Conservation (phyloP, 2,329 filamentous ascomycete genomes). For the Diplodia corticola region DNA sequence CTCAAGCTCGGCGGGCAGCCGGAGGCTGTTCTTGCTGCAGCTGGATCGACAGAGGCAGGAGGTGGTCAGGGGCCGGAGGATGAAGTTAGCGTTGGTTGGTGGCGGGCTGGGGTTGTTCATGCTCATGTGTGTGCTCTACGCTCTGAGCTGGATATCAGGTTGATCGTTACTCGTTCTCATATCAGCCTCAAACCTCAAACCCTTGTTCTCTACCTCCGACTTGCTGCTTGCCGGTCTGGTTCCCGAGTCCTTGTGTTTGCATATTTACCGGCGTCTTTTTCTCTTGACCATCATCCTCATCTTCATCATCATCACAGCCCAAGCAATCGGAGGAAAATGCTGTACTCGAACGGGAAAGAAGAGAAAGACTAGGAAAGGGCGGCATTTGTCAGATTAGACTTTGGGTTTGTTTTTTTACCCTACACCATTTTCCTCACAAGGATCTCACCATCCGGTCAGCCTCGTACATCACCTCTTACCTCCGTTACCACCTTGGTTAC, state of each 20-base stretch:
- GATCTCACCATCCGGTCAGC: not conserved
- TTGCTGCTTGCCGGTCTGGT: not conserved
- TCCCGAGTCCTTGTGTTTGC: not conserved
- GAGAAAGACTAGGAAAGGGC: slow-evolving; percentile 6
- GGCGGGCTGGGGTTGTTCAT: slow-evolving; percentile 21
- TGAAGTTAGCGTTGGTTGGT: not conserved
- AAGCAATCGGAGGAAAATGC: not conserved
- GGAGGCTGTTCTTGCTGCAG: slow-evolving; percentile 3
- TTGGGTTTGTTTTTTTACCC: not conserved
- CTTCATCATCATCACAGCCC: not conserved
- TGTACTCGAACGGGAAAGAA: not conserved
- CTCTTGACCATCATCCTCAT: not conserved
- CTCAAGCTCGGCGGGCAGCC: slow-evolving; percentile 1
- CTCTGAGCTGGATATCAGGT: slow-evolving; percentile 15
- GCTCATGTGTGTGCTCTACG: slow-evolving; percentile 20
- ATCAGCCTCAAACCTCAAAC: not conserved
- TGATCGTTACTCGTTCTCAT: not conserved
- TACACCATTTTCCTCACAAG: not conserved
- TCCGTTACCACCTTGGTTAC: not conserved
- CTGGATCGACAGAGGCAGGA: slow-evolving; percentile 10
- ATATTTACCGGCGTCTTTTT: slow-evolving; percentile 2
- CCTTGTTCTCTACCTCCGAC: not conserved
- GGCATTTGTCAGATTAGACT: slow-evolving; percentile 6
- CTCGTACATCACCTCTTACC: not conserved
- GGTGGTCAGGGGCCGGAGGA: slow-evolving; percentile 1